phyloP scores from a whole-genome alignment of 2,329 filamentous ascomycete genomes.

The Grosmannia huntii region DNA sequence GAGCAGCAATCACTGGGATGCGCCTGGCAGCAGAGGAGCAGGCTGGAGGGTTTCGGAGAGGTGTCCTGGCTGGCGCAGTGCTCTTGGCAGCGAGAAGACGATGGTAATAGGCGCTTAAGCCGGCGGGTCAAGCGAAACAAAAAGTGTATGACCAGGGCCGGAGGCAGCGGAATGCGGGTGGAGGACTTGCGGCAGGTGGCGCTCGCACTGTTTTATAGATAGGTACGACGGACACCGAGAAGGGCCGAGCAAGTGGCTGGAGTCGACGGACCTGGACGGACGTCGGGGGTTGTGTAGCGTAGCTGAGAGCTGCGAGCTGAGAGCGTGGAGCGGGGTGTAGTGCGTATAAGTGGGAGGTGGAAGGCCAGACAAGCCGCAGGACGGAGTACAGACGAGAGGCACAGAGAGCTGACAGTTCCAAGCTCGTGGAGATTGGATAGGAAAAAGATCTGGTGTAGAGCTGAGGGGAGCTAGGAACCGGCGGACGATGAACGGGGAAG shows the following conservation, averaged over 20 bases:
- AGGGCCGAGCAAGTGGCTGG: background rate
- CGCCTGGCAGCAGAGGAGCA: background rate
- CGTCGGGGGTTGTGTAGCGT: background rate
- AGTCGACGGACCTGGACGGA: background rate
- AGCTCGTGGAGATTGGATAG: background rate
- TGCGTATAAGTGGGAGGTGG: background rate
- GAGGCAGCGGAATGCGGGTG: background rate
- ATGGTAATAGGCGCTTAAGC: background rate
- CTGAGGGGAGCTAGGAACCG: background rate
- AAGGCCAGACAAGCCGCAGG: background rate
- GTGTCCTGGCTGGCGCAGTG: too few species aligned
- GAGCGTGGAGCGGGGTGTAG: background rate
- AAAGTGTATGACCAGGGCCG: background rate
- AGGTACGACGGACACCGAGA: background rate
- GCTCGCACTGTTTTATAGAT: background rate
- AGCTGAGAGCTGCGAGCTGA: background rate
- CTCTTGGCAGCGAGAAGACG: too few species aligned
- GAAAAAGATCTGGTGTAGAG: background rate
- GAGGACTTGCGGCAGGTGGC: background rate
- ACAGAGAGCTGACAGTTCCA: background rate
- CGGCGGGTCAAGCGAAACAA: background rate
- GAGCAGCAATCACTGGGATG: slow-evolving; percentile 1
- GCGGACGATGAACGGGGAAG: background rate
- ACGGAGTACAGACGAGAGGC: background rate
- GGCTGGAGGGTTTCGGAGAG: background rate